These are phyloP conservation scores for Ceratobasidium theobromae DNA, from an alignment of 1,284 basidiomycete species.

Conservation along the genomic window DNA sequence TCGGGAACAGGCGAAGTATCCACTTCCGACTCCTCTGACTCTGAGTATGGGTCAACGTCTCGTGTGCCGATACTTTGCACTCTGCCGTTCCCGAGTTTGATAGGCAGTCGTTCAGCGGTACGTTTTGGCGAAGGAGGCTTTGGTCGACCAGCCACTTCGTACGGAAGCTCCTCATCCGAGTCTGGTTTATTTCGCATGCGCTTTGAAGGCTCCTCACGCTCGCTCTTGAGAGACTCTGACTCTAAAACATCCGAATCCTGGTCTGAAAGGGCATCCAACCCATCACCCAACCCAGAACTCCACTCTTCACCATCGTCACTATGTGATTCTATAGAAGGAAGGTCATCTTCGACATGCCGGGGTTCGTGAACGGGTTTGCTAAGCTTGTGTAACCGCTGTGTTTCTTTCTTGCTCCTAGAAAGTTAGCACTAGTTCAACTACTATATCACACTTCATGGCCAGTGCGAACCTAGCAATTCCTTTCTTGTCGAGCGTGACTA, in stretches of 20 bases:
- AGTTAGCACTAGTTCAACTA: background rate
- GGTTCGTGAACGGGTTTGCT: constrained; percentile 57
- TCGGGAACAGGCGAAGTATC: constrained; percentile 38
- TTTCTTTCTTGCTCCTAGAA: constrained; percentile 76
- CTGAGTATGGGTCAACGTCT: constrained; percentile 48
- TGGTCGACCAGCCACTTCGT: constrained; percentile 60
- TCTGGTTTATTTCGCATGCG: constrained; percentile 41
- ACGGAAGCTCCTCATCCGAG: constrained; percentile 71
- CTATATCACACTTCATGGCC: background rate
- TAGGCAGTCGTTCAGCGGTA: constrained; percentile 73
- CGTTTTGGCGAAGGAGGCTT: constrained; percentile 50
- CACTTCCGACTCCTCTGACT: constrained; percentile 45
- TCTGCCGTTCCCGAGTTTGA: constrained; percentile 79
- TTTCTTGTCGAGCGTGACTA: constrained; percentile 63
- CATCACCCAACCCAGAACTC: constrained; percentile 48
- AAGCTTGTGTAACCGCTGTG: constrained; percentile 60
- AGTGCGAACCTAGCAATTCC: constrained; percentile 65
- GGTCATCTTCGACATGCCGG: constrained; percentile 51
- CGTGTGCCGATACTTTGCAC: constrained; percentile 58
- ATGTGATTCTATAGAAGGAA: constrained; percentile 66
- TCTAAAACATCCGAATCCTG: constrained; percentile 30
- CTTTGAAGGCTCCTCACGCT: constrained; percentile 37
- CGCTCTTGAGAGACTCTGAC: constrained; percentile 37
- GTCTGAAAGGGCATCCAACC: constrained; percentile 40
- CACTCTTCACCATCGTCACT: constrained; percentile 59